phyloP scores from a whole-genome alignment of 306 rosid species.

The Hippophae gyantsensis region DNA sequence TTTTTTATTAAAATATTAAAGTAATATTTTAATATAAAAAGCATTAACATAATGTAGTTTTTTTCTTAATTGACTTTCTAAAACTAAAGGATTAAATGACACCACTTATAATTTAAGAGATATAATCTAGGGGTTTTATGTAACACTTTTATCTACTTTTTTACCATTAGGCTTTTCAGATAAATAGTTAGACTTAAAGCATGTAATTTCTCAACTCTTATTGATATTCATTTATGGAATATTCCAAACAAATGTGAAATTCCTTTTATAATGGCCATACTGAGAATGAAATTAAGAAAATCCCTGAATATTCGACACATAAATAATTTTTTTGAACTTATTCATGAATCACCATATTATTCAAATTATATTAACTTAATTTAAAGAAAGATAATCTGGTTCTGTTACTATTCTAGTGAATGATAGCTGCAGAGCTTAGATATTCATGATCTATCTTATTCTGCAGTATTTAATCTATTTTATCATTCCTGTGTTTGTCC shows the following conservation, averaged over 20 bases:
- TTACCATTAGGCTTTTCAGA: not conserved
- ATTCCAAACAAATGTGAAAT: not conserved
- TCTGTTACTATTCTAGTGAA: not conserved
- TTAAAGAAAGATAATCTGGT: not conserved
- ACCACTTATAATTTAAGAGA: no score
- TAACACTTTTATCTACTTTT: no score
- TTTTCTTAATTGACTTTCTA: no score
- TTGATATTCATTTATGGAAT: no score
- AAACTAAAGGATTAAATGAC: no score
- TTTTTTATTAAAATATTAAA: no score
- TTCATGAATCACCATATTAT: not conserved
- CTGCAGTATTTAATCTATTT: not conserved
- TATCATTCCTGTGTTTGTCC: not conserved
- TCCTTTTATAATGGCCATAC: not conserved
- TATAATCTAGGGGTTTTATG: no score
- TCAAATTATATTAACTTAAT: not conserved
- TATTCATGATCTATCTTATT: not conserved
- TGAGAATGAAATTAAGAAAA: not conserved
- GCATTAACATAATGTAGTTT: no score
- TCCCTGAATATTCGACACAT: no score
- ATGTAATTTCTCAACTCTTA: not conserved
- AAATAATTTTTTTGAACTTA: no score
- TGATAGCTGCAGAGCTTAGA: constrained; percentile 2
- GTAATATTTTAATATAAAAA: no score
- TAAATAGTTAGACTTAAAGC: not conserved